Evolutionary conservation across 371 early-diverging fungal species (phyloP), one percentile per base, ranked within the genome.

Genomic region (Actinomucor elegans): DNA sequence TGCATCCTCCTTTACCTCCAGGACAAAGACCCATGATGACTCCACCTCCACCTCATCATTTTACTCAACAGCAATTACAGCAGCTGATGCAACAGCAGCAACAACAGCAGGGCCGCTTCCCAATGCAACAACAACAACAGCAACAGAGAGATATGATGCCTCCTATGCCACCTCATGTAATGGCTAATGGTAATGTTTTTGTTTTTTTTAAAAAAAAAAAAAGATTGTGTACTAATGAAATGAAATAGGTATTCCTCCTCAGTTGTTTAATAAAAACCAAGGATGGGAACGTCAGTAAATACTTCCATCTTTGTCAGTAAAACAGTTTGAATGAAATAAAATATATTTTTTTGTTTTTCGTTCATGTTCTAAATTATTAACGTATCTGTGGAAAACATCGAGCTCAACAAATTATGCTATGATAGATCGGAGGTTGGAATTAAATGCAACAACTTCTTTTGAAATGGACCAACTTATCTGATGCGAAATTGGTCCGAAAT

Each of bases 231-330:
- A 28, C 40, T 31, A 12, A 44, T 10, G 14, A n/a, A 11, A n/a
- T n/a, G 8, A 32, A 9, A 37, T 32, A 58, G 69, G 67, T 31
- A 49, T 69, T 15, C 73, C 73, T 43, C 73, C 67, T 32, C 72
- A 68, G 29, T 24, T 73, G 49, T 63, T 67, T 38, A 59, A 59
- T 10, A 73, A 73, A 41, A 67, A 57, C 23, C 69, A 66, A 61
- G 66, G 65, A 23, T 73, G 73, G 73, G 70, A 73, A 36, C 73
- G 35, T 67, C 57, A 62, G 48, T 54, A 55, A 49, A 21, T n/a
- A n/a, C n/a, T n/a, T n/a, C n/a, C n/a, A n/a, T n/a, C n/a, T n/a
- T n/a, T n/a, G n/a, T n/a, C n/a, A n/a, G n/a, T n/a, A n/a, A n/a
- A n/a, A n/a, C n/a, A n/a, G n/a, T n/a, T n/a, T n/a, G n/a, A n/a